Conservation (phyloP, 306 rosid species). For the Cicer judaicum region DNA sequence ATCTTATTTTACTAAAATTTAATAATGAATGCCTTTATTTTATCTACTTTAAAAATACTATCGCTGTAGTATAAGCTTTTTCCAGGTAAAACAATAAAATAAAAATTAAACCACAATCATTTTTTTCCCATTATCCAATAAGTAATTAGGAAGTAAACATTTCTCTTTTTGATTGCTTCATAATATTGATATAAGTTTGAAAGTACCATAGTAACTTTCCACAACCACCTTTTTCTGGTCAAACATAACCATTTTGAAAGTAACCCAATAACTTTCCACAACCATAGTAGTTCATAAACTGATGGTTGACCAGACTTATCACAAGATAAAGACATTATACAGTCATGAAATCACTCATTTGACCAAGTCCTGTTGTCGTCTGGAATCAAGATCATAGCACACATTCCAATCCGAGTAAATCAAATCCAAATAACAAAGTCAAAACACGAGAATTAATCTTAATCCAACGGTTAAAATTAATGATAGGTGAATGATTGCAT, state of each 20-base stretch:
- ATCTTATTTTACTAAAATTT: neutral
- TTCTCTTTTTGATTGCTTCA: neutral
- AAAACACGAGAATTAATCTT: neutral
- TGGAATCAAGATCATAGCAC: neutral
- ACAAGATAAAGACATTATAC: neutral
- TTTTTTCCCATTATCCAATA: neutral
- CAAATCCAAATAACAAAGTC: neutral
- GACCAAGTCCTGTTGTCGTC: neutral
- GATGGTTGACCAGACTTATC: constrained; percentile 33
- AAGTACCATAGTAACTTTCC: constrained; percentile 16
- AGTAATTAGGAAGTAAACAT: constrained; percentile 1
- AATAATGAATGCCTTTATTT: too few species aligned
- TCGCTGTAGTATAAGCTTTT: neutral
- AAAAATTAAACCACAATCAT: too few species aligned
- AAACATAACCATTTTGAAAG: constrained; percentile 12
- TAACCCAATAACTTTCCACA: constrained; percentile 3
- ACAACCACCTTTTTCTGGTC: neutral
- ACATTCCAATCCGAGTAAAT: too few species aligned
- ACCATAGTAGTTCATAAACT: neutral
- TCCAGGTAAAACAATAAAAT: neutral
- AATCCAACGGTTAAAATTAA: neutral
- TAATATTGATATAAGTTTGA: neutral
- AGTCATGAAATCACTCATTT: neutral
- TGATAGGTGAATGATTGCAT: neutral
- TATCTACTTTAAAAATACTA: too few species aligned